Percentiles rank a stretch among this genome's conserved stretches.
Evolutionary conservation across 805 yeast genomes (phyloP).

Genomic region (Blastobotrys attinorum): DNA sequence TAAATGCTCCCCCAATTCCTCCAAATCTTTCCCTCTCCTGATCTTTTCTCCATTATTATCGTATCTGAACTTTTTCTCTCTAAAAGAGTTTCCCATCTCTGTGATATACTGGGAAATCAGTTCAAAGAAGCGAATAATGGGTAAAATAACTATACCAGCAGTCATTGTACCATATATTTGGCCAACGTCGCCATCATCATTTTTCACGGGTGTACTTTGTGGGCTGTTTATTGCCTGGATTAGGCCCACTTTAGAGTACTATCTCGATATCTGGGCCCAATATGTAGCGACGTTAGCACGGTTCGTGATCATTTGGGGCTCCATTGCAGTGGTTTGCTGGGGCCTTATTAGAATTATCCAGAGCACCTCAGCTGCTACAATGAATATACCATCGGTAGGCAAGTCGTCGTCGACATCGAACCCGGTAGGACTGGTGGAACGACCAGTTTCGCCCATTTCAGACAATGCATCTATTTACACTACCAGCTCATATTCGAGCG

Average conservation of each 20-base stretch:
- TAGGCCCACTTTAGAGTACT: constrained; percentile 10
- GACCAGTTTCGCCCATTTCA: neutral
- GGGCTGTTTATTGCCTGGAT: constrained; percentile 11
- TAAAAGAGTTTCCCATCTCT: neutral
- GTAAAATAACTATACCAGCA: neutral
- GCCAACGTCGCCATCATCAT: constrained; percentile 14
- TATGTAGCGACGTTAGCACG: constrained; percentile 6
- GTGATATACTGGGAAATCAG: neutral
- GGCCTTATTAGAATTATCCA: constrained; percentile 7
- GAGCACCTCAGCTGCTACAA: constrained; percentile 7
- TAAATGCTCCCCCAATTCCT: no score
- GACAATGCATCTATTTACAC: neutral
- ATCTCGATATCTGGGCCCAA: constrained; percentile 12
- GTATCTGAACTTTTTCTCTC: no score
- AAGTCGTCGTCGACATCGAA: neutral
- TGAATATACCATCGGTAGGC: constrained; percentile 3
- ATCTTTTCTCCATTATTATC: no score
- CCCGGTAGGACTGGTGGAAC: no score
- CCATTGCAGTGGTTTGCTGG: constrained; percentile 9
- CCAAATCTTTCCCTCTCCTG: no score
- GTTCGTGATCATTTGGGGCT: constrained; percentile 10
- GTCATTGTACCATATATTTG: constrained; percentile 4
- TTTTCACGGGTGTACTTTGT: constrained; percentile 9
- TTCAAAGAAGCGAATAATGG: neutral
- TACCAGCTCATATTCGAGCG: neutral